These are phyloP conservation scores for Colletotrichum eremochloae DNA, from an alignment of 2,329 filamentous ascomycete species.

Conservation along the genomic window DNA sequence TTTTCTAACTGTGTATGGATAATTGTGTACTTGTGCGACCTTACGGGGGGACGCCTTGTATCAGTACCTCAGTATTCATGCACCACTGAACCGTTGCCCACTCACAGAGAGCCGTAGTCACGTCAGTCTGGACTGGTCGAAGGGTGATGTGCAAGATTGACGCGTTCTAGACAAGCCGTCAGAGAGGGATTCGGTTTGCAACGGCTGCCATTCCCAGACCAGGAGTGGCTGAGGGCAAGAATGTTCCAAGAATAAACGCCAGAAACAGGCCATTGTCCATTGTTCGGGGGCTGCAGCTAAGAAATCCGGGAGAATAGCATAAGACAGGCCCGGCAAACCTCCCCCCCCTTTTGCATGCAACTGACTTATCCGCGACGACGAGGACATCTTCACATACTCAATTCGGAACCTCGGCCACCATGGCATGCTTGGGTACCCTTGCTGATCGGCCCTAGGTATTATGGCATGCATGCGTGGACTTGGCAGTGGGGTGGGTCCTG, in stretches of 20 bases:
- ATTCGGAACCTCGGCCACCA: conserved; percentile 21
- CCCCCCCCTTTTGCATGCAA: conserved; percentile 32
- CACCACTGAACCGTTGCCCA: conserved; percentile 20
- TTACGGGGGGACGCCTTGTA: too few species aligned
- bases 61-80: conserved; percentile 21
- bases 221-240: conserved; percentile 31
- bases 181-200: conserved; percentile 4
- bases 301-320: conserved; percentile 32
- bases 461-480: conserved; percentile 41
- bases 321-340: conserved; percentile 21
- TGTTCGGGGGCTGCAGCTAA: conserved; percentile 20
- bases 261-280: conserved; percentile 8
- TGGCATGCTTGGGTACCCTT: conserved; percentile 38
- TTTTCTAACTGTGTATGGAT: too few species aligned
- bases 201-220: conserved; percentile 5
- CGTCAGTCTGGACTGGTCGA: conserved; percentile 9
- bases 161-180: conserved; percentile 7
- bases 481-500: conserved; percentile 29
- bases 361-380: conserved; percentile 39
- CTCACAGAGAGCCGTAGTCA: background rate
- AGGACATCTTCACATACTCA: conserved; percentile 25
- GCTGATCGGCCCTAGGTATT: conserved; percentile 39
- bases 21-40: too few species aligned
- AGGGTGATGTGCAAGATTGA: conserved; percentile 27
- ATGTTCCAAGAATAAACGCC: conserved; percentile 29